Evolutionary conservation across 805 yeast genomes (phyloP).

Genomic region (baker's yeast (Saccharomyces cerevisiae)): DNA sequence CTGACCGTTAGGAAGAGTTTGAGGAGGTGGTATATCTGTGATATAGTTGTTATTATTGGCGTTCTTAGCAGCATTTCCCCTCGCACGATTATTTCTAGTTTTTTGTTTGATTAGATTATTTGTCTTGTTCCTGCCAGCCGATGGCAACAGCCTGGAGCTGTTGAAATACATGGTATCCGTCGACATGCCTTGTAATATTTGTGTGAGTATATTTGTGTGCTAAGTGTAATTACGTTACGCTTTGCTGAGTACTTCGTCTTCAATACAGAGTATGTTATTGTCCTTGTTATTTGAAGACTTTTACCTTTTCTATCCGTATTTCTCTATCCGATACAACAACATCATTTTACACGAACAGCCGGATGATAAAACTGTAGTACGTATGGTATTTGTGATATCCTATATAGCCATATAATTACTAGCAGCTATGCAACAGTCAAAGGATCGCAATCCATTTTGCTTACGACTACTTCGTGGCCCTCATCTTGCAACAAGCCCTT

Average conservation of each 20-base stretch:
- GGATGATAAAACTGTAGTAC: neutral
- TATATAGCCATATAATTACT: neutral
- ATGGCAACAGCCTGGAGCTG: constrained; percentile 24
- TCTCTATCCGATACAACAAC: neutral
- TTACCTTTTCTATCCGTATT: neutral
- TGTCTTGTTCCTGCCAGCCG: constrained; percentile 20
- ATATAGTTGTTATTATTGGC: neutral
- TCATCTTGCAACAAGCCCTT: constrained; percentile 33
- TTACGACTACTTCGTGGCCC: constrained; percentile 40
- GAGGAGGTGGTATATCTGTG: constrained; percentile 18
- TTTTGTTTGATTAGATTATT: constrained; percentile 6
- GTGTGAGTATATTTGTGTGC: neutral
- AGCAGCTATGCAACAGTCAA: constrained; percentile 28
- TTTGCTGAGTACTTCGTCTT: neutral
- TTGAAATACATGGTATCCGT: constrained; percentile 29
- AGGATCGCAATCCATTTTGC: constrained; percentile 62
- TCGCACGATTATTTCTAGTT: neutral
- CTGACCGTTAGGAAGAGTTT: constrained; percentile 27
- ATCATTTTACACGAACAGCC: neutral
- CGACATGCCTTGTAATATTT: constrained; percentile 16
- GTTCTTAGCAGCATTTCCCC: constrained; percentile 1
- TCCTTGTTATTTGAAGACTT: neutral
- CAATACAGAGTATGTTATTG: neutral
- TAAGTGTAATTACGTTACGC: neutral
- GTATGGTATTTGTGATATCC: neutral